These are phyloP conservation scores for Gnaphalium uliginosum DNA, from an alignment of 129 eudicot genomes.

Conservation along the genomic window DNA sequence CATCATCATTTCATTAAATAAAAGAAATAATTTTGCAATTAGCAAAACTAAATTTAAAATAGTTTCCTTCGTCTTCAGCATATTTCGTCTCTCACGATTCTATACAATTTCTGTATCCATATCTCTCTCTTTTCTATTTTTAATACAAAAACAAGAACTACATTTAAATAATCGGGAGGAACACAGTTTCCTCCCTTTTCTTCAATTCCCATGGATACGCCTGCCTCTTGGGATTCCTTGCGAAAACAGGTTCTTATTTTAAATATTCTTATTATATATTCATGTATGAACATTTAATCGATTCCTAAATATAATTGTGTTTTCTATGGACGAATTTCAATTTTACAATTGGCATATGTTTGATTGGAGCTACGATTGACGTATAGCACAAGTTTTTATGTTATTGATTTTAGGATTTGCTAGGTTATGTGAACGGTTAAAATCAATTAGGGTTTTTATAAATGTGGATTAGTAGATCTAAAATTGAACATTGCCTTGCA, in stretches of 20 bases:
- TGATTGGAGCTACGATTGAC: constrained; percentile 15
- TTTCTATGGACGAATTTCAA: not conserved
- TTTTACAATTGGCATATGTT: too few species aligned
- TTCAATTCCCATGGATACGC: constrained; percentile 55
- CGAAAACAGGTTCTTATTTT: constrained; percentile 60
- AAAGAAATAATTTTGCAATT: not conserved
- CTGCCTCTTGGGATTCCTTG: constrained; percentile 78
- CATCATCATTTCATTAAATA: too few species aligned
- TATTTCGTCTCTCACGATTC: constrained; percentile 33
- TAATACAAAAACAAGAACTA: not conserved
- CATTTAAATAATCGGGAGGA: constrained; percentile 13
- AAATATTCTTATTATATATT: not conserved
- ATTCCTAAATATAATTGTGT: not conserved
- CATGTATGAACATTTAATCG: not conserved
- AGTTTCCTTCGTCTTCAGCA: constrained; percentile 25
- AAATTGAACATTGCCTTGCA: not conserved
- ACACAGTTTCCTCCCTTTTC: constrained; percentile 34
- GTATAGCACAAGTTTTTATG: too few species aligned
- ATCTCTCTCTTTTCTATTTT: not conserved
- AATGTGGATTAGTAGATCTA: not conserved
- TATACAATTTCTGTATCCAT: constrained; percentile 10
- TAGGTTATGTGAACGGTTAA: not conserved
- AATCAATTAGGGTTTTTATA: constrained; percentile 19
- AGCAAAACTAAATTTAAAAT: constrained; percentile 3
- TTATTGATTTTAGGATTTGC: not conserved